These are phyloP conservation scores for Coriaria nepalensis DNA, from an alignment of 306 rosid genomes.

Conservation along the genomic window DNA sequence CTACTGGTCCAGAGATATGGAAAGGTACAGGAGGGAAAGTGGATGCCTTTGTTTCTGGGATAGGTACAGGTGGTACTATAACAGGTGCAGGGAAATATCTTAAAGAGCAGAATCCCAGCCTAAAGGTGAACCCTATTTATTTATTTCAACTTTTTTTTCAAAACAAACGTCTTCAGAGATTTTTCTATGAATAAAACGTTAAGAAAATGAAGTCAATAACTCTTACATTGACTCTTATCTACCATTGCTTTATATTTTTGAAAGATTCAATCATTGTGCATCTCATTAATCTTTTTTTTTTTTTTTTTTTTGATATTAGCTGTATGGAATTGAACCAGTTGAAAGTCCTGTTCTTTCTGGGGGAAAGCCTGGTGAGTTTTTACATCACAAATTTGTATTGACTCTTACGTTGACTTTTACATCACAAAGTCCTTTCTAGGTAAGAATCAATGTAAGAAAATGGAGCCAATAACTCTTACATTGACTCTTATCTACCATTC, in stretches of 20 bases:
- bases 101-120: conserved; percentile 55
- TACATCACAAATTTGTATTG: too few relatives aligned
- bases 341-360: conserved; percentile 79
- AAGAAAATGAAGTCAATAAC: too few relatives aligned
- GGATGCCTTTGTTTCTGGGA: conserved; percentile 60
- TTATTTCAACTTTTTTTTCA: conserved; percentile 5
- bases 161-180: too few relatives aligned
- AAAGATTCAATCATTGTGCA: conserved; percentile 4
- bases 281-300: conserved; percentile 7
- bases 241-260: too few relatives aligned
- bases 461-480: too few relatives aligned
- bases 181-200: too few relatives aligned
- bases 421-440: too few relatives aligned
- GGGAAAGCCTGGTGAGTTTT: conserved; percentile 66
- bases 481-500: too few relatives aligned
- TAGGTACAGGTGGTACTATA: conserved; percentile 75
- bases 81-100: conserved; percentile 75
- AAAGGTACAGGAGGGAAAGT: conserved; percentile 52
- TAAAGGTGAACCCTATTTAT: conserved; percentile 29
- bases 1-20: conserved; percentile 90
- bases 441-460: too few relatives aligned
- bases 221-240: too few relatives aligned
- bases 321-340: conserved; percentile 63
- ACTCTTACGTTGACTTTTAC: too few relatives aligned
- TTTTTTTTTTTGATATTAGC: conserved; percentile 23